Percentiles rank a stretch among this genome's conserved stretches.
phyloP scores from a whole-genome alignment of 1,139 yeast genomes.

The Blastobotrys serpentis region DNA sequence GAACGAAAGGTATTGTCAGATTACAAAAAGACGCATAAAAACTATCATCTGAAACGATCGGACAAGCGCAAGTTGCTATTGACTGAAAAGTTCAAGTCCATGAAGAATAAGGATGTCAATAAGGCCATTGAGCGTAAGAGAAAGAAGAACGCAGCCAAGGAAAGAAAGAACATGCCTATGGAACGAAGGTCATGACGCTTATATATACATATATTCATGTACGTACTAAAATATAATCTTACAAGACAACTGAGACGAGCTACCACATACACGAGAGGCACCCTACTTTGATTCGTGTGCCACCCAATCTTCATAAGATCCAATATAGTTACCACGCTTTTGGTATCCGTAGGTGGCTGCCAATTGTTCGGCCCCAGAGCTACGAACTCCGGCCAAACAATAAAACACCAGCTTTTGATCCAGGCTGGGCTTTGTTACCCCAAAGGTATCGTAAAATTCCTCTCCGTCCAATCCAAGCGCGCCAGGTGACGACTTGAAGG shows the following conservation, averaged over 20 bases:
- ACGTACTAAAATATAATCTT: no score
- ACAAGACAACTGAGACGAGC: no score
- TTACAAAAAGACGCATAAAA: conserved; percentile 48
- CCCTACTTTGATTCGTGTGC: conserved; percentile 40
- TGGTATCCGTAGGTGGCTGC: conserved; percentile 88
- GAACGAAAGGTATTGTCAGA: conserved; percentile 59
- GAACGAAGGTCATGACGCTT: conserved; percentile 29
- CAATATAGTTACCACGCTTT: conserved; percentile 55
- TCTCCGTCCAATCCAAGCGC: conserved; percentile 78
- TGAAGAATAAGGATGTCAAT: conserved; percentile 82
- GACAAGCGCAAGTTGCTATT: conserved; percentile 84
- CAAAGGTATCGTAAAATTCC: conserved; percentile 78
- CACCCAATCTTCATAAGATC: conserved; percentile 87
- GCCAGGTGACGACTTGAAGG: conserved; percentile 91
- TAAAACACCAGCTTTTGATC: conserved; percentile 80
- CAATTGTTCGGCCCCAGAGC: conserved; percentile 85
- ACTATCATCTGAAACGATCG: conserved; percentile 65
- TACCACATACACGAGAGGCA: background rate
- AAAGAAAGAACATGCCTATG: conserved; percentile 65
- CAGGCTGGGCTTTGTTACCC: conserved; percentile 73
- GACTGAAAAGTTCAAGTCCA: conserved; percentile 80
- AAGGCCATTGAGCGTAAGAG: conserved; percentile 91
- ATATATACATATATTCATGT: background rate
- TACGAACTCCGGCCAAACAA: conserved; percentile 91
- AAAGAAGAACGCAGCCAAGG: conserved; percentile 89